Conservation (phyloP, 768 basidiomycete genomes). For the Punctularia strigosozonata region DNA sequence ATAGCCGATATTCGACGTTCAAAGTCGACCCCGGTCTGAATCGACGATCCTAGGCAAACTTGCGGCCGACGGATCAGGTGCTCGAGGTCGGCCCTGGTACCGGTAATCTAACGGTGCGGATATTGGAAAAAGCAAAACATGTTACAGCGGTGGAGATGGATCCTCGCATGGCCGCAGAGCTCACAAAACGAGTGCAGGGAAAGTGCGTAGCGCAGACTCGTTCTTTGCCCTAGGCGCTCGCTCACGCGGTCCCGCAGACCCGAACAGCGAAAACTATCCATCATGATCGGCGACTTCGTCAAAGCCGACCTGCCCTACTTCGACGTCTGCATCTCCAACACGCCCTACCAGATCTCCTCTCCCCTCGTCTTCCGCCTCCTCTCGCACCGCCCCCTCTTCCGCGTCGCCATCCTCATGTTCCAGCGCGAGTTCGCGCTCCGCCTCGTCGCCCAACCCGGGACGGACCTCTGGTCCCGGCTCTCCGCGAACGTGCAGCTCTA, state of each 20-base stretch:
- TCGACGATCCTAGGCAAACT: slow-evolving; percentile 49
- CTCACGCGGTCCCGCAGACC: slow-evolving; percentile 40
- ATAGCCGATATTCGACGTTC: neutral
- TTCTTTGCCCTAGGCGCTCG: neutral
- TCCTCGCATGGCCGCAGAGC: slow-evolving; percentile 96
- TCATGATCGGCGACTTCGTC: slow-evolving; percentile 95
- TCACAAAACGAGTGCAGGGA: slow-evolving; percentile 95
- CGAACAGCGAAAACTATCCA: slow-evolving; percentile 88
- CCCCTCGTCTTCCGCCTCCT: slow-evolving; percentile 94
- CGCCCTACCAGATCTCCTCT: slow-evolving; percentile 98
- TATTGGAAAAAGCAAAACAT: slow-evolving; percentile 86
- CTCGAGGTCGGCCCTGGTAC: slow-evolving; percentile 98
- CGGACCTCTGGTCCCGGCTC: slow-evolving; percentile 84
- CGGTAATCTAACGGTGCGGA: slow-evolving; percentile 89
- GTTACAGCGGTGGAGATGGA: slow-evolving; percentile 96
- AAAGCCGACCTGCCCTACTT: slow-evolving; percentile 98
- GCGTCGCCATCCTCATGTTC: slow-evolving; percentile 97
- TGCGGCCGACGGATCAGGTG: slow-evolving; percentile 90
- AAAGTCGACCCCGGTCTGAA: neutral
- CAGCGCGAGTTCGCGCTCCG: slow-evolving; percentile 97
- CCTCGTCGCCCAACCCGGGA: slow-evolving; percentile 75
- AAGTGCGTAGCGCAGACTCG: slow-evolving; percentile 50
- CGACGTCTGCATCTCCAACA: slow-evolving; percentile 98
- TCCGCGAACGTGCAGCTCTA: slow-evolving; percentile 97
- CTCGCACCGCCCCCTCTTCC: slow-evolving; percentile 90